Percentiles rank a stretch among this genome's conserved stretches.
Conservation (phyloP, 352 stramenopile species). For the Phytophthora colocasiae region DNA sequence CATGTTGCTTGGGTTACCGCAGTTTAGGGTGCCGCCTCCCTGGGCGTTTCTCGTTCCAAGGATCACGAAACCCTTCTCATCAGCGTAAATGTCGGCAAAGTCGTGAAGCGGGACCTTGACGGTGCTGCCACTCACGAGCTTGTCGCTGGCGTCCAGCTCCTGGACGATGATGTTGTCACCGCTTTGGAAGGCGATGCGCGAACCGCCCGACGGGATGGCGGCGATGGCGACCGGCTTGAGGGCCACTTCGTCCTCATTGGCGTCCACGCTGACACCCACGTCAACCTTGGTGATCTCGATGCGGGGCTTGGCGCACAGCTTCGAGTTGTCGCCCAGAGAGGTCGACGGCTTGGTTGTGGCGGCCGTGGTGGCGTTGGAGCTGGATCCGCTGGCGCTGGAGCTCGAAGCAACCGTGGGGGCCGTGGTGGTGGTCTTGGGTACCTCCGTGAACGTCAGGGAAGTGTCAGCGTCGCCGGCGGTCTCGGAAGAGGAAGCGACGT, state of each 20-base stretch:
- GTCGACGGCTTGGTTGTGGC: constrained; percentile 11
- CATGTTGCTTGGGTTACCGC: constrained; percentile 61
- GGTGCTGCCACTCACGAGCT: constrained; percentile 44
- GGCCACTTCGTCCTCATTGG: constrained; percentile 58
- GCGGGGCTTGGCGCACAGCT: constrained; percentile 53
- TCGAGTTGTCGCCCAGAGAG: constrained; percentile 17
- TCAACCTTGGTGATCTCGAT: constrained; percentile 51
- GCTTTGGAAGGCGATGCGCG: constrained; percentile 61
- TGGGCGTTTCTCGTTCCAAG: constrained; percentile 56
- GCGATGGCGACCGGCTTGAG: constrained; percentile 60
- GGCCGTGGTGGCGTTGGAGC: constrained; percentile 13
- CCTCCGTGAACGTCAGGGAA: neutral
- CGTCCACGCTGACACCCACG: constrained; percentile 40
- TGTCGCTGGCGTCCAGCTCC: constrained; percentile 57
- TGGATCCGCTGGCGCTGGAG: constrained; percentile 12
- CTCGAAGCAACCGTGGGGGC: constrained; percentile 6
- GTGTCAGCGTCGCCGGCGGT: constrained; percentile 13
- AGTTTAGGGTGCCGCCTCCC: constrained; percentile 66
- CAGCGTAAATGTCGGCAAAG: constrained; percentile 65
- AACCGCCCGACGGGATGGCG: constrained; percentile 51
- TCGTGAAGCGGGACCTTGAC: constrained; percentile 52
- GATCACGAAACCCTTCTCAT: constrained; percentile 62
- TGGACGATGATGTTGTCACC: constrained; percentile 53
- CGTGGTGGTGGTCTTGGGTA: constrained; percentile 2
- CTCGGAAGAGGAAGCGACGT: constrained; percentile 5